Evolutionary conservation across 768 basidiomycete species (phyloP).

Genomic region (Amanita molliuscula): DNA sequence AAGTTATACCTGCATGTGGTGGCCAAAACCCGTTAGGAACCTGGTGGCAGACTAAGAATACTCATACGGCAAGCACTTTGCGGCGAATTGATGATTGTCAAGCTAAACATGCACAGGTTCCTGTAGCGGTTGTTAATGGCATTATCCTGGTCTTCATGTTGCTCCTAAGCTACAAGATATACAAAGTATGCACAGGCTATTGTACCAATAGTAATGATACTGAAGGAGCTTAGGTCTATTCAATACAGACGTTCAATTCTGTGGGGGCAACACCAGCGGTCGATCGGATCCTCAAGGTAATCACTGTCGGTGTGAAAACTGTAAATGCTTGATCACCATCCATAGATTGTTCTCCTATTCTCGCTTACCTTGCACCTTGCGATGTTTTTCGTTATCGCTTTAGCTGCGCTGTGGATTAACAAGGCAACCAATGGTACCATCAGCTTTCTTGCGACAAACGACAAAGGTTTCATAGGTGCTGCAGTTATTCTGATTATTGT

Average conservation of each 20-base stretch:
- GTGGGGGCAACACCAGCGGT: constrained; percentile 37
- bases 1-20: constrained; percentile 28
- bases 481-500: constrained; percentile 32
- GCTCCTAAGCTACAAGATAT: constrained; percentile 31
- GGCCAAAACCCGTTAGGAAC: constrained; percentile 28
- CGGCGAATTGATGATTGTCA: background rate
- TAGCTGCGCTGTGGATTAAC: constrained; percentile 38
- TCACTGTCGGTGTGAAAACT: background rate
- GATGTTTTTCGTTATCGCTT: constrained; percentile 37
- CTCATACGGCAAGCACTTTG: constrained; percentile 24
- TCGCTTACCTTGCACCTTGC: constrained; percentile 38
- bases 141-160: constrained; percentile 24
- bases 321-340: background rate
- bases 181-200: constrained; percentile 23
- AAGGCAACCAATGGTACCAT: constrained; percentile 30
- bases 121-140: constrained; percentile 28
- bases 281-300: constrained; percentile 36
- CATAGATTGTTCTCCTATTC: constrained; percentile 37
- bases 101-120: constrained; percentile 19
- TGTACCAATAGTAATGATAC: background rate
- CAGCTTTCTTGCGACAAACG: constrained; percentile 21
- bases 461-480: constrained; percentile 26
- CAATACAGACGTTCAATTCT: constrained; percentile 32
- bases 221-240: constrained; percentile 26
- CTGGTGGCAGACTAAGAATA: constrained; percentile 29